Base-by-base conservation (phyloP, 805 yeast genomes). In the Teunomyces panamensis region DNA sequence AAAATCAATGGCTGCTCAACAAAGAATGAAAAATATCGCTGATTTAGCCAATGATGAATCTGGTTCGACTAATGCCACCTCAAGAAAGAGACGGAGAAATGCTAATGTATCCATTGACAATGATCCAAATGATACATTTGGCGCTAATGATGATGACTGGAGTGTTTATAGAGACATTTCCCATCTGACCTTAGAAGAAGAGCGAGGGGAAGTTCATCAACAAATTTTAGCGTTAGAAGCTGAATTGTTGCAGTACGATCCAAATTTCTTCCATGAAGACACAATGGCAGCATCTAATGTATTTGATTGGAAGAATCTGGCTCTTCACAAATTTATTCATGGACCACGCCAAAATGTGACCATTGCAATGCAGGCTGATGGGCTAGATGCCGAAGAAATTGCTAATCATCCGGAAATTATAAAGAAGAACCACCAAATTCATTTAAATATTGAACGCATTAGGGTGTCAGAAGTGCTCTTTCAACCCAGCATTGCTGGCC, bases 71-170 rank as follows among this genome's bases (percentile, higher is more conserved):
- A 74, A 84, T 43, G 72, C 81, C 28, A 77, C 75, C 33, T 61
- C 69, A 9, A 74, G 85, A 57, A 69, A 68, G 50, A 69, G 76
- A 49, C 60, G 73, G 44, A 62, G 75, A 35, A 65, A 66, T 46
- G 78, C 74, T 5, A 80, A 78, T 55, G 80, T 84, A 0, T 81
- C 90, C 1, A 85, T 87, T 30, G 96, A 89, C 59, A 89, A 88
- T 55, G 97, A 89, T 63, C 96, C 95, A 11, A 89, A 83, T 57
- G 98, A 92, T 66, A 88, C 91, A 0, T 91, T 92, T 67, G 98
- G 97, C 48, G 91, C 96, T 2, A 84, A 89, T 59, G 98, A 92
- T 62, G 96, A 87, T 47, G 99, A 94, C 65, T 92, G 97, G 97
- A 81, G 86, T 17, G 84, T 89, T 13, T 92, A 92, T 63, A 79